phyloP scores from a whole-genome alignment of 179 eudicot species.

The Heliamphora pulchella region DNA sequence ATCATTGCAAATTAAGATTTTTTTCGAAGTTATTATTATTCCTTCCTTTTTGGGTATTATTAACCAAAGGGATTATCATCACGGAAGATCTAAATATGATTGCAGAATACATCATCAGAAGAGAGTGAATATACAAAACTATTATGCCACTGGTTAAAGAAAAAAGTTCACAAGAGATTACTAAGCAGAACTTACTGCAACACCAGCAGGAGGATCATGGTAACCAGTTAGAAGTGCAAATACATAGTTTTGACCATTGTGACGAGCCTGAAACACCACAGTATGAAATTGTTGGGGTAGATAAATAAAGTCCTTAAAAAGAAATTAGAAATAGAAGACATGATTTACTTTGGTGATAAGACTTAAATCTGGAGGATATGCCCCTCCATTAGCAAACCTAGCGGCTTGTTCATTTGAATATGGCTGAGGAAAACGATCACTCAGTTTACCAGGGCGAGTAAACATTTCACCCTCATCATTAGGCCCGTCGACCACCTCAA shows the following conservation, averaged over 20 bases:
- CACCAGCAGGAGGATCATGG: slow-evolving; percentile 97
- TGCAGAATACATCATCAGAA: background rate
- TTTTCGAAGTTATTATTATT: background rate
- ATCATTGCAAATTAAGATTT: background rate
- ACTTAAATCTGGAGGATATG: slow-evolving; percentile 93
- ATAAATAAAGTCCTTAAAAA: background rate
- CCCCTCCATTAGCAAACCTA: slow-evolving; percentile 96
- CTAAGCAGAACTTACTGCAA: slow-evolving; percentile 38
- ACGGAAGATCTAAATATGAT: background rate
- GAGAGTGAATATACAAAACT: background rate
- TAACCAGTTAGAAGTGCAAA: slow-evolving; percentile 85
- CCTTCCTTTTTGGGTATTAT: background rate
- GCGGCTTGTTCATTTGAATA: slow-evolving; percentile 87
- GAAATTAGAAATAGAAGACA: background rate
- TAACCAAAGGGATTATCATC: background rate
- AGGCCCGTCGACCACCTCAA: slow-evolving; percentile 93
- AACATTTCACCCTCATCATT: slow-evolving; percentile 98
- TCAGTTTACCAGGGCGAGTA: slow-evolving; percentile 83
- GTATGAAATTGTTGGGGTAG: background rate
- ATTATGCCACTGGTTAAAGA: background rate
- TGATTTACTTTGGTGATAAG: slow-evolving; percentile 72
- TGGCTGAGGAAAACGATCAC: slow-evolving; percentile 84
- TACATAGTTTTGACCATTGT: slow-evolving; percentile 91
- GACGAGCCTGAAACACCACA: slow-evolving; percentile 61
- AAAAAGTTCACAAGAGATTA: background rate